Evolutionary conservation across 495 filamentous ascomycete genomes (phyloP).

Genomic region (Neohortaea acidophila): DNA sequence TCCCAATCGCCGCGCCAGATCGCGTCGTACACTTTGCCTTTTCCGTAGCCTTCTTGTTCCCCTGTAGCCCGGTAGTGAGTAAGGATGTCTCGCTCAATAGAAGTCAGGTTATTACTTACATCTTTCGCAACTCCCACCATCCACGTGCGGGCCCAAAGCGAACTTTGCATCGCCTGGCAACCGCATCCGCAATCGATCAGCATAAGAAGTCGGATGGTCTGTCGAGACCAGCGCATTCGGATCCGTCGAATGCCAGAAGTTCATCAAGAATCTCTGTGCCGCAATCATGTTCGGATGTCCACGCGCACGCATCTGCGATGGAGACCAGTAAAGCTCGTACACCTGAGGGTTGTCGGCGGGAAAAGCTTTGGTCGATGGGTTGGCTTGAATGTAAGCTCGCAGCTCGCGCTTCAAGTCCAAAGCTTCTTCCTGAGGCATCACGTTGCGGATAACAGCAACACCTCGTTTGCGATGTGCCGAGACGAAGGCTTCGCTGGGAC

Average conservation of each 20-base stretch:
- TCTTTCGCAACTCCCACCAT: constrained; percentile 70
- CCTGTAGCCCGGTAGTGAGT: too few relatives aligned
- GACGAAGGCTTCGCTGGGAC: constrained; percentile 17
- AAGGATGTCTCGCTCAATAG: too few relatives aligned
- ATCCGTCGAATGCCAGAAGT: constrained; percentile 54
- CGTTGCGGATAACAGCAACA: constrained; percentile 28
- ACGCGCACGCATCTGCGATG: constrained; percentile 57
- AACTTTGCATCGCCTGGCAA: constrained; percentile 63
- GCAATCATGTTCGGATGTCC: constrained; percentile 54
- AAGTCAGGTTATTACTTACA: too few relatives aligned
- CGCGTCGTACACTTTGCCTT: constrained; percentile 50
- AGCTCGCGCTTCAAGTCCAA: constrained; percentile 26
- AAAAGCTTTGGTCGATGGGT: constrained; percentile 32
- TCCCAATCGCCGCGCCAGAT: constrained; percentile 71
- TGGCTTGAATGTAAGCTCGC: constrained; percentile 25
- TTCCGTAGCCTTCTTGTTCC: constrained; percentile 65
- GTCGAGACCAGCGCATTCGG: constrained; percentile 43
- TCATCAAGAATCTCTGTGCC: constrained; percentile 57
- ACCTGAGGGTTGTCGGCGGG: constrained; percentile 54
- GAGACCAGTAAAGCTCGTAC: constrained; percentile 82
- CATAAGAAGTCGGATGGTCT: constrained; percentile 53
- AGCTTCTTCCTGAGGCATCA: constrained; percentile 25
- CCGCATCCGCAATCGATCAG: constrained; percentile 68
- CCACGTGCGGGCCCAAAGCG: constrained; percentile 71
- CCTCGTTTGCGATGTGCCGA: constrained; percentile 24